Conservation (phyloP, 225 moss, liverwort and hornwort genomes). For the Rhytidiadelphus loreus region DNA sequence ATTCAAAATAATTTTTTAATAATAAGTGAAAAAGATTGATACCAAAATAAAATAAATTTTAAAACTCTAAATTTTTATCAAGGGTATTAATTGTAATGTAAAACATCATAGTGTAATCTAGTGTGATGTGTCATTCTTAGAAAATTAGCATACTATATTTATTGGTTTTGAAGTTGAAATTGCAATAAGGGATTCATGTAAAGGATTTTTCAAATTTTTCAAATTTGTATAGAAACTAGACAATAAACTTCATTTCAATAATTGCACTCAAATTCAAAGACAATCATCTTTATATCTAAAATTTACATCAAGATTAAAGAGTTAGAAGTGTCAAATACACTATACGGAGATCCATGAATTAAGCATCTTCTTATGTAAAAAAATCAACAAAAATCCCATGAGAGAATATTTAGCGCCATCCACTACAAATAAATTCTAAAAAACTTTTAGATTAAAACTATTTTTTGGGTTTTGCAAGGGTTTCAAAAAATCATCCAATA, state of each 20-base stretch:
- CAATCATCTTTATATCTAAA: too few species aligned
- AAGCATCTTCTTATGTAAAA: neutral
- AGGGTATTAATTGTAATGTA: neutral
- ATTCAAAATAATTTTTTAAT: neutral
- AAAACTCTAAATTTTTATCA: neutral
- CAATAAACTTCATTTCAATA: neutral
- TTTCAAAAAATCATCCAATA: neutral
- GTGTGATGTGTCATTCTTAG: neutral
- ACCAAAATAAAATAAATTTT: neutral
- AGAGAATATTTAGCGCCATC: neutral
- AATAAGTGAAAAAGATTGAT: neutral
- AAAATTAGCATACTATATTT: neutral
- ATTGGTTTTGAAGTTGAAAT: neutral
- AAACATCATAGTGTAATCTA: neutral
- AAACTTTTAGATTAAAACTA: neutral
- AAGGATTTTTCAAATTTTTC: neutral
- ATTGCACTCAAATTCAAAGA: neutral
- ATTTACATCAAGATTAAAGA: neutral
- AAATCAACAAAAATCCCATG: neutral
- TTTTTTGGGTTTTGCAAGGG: too few species aligned
- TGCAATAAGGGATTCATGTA: neutral
- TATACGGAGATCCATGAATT: neutral
- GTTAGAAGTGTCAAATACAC: neutral
- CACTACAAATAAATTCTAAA: neutral
- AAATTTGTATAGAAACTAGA: neutral